Evolutionary conservation across 352 stramenopile genomes (phyloP).

Genomic region (Phytophthora niederhauseri): DNA sequence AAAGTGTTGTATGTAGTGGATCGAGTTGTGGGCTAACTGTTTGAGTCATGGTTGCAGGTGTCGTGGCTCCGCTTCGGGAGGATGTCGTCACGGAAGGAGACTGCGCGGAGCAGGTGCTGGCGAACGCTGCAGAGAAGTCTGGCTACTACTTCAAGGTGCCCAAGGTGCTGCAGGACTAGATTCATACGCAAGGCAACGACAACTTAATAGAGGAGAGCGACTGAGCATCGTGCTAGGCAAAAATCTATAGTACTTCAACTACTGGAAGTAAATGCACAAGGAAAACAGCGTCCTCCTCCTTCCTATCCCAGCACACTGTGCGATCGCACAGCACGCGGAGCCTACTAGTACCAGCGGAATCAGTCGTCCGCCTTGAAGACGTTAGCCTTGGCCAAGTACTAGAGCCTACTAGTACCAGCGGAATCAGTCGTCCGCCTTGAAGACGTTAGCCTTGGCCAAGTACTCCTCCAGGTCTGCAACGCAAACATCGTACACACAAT

Average conservation of each 20-base stretch:
- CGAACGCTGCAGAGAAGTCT: constrained; percentile 75
- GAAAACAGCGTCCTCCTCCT: constrained; percentile 3
- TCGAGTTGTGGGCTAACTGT: background rate
- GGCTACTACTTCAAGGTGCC: constrained; percentile 90
- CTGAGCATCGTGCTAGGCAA: constrained; percentile 18
- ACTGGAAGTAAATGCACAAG: constrained; percentile 25
- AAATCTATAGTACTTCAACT: constrained; percentile 34
- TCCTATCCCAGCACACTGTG: background rate
- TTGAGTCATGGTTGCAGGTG: constrained; percentile 8
- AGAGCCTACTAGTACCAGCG: too few species aligned
- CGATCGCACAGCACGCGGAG: background rate
- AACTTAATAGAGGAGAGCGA: constrained; percentile 6
- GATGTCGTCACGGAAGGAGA: constrained; percentile 82
- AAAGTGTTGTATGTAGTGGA: background rate
- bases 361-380: constrained; percentile 63
- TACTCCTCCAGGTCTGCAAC: constrained; percentile 86
- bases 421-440: constrained; percentile 44
- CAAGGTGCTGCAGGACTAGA: constrained; percentile 85
- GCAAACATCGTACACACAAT: constrained; percentile 14
- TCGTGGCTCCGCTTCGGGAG: constrained; percentile 64
- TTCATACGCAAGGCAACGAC: background rate
- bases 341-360: constrained; percentile 4
- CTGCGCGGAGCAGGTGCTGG: constrained; percentile 69
- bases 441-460: constrained; percentile 79
- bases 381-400: constrained; percentile 79